phyloP scores from a whole-genome alignment of 2,329 filamentous ascomycete genomes.

The Coniochaeta ligniaria region DNA sequence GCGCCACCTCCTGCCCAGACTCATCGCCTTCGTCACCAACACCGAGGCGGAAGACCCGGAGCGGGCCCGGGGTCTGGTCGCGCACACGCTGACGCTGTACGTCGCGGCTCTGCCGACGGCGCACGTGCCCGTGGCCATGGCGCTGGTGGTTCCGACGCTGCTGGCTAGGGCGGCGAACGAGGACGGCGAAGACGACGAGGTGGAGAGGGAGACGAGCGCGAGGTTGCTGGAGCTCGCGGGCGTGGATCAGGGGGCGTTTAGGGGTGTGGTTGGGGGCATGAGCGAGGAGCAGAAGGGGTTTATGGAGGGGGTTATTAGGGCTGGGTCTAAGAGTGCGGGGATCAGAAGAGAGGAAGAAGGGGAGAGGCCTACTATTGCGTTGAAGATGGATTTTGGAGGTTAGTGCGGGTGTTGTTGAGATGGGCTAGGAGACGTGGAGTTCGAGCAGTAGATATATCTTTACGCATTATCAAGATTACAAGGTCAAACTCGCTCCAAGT shows the following conservation, averaged over 20 bases:
- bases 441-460: too few species aligned
- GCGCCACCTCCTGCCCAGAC: slow-evolving; percentile 65
- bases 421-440: too few species aligned
- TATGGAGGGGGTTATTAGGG: slow-evolving; percentile 74
- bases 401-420: not conserved
- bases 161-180: slow-evolving; percentile 65
- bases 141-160: slow-evolving; percentile 70
- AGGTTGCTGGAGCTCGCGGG: slow-evolving; percentile 76
- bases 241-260: slow-evolving; percentile 66
- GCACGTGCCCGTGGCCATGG: slow-evolving; percentile 55
- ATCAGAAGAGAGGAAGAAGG: slow-evolving; percentile 26
- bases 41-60: slow-evolving; percentile 73
- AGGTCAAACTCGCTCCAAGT: too few species aligned
- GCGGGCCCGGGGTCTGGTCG: slow-evolving; percentile 61
- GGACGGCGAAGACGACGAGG: slow-evolving; percentile 31
- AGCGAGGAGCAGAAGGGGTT: slow-evolving; percentile 63
- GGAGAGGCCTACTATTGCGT: slow-evolving; percentile 70
- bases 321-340: slow-evolving; percentile 40
- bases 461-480: too few species aligned
- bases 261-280: slow-evolving; percentile 65
- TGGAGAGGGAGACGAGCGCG: slow-evolving; percentile 67
- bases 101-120: slow-evolving; percentile 41
- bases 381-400: slow-evolving; percentile 85
- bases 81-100: slow-evolving; percentile 70
- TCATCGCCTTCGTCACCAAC: slow-evolving; percentile 68